These are phyloP conservation scores for Brassica juncea DNA, from an alignment of 345 rosid species.

Conservation along the genomic window DNA sequence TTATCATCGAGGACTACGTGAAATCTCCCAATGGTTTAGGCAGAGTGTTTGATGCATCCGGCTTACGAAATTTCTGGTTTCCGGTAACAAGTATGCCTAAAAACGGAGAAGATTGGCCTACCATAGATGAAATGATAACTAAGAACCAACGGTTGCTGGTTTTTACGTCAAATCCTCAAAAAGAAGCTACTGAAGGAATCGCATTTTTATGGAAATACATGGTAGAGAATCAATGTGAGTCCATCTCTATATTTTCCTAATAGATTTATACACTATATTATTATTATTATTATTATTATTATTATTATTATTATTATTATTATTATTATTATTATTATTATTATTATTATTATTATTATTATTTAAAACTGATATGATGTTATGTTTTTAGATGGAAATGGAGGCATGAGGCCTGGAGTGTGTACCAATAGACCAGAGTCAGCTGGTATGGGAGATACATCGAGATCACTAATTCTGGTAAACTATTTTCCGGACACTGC, in stretches of 20 bases:
- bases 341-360: not conserved
- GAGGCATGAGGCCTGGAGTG: conserved; percentile 64
- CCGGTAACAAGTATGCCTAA: conserved; percentile 83
- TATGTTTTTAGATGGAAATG: conserved; percentile 63
- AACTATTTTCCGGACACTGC: conserved; percentile 73
- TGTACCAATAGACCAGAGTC: conserved; percentile 83
- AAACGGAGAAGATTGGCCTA: conserved; percentile 80
- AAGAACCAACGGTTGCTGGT: conserved; percentile 79
- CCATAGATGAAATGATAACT: conserved; percentile 64
- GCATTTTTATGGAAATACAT: conserved; percentile 86
- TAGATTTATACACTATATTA: not conserved
- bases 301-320: not conserved
- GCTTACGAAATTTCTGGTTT: conserved; percentile 69
- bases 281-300: not conserved
- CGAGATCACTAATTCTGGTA: conserved; percentile 65
- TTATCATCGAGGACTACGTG: conserved; percentile 90
- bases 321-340: not conserved
- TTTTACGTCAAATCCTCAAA: conserved; percentile 62
- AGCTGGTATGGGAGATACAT: conserved; percentile 53
- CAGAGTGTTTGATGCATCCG: conserved; percentile 72
- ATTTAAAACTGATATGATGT: not conserved
- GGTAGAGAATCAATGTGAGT: conserved; percentile 94
- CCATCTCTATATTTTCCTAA: not conserved
- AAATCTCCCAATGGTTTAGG: conserved; percentile 67
- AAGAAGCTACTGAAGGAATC: conserved; percentile 83